Conservation (phyloP, 257 asterid species). For the Eustoma russellianum region DNA sequence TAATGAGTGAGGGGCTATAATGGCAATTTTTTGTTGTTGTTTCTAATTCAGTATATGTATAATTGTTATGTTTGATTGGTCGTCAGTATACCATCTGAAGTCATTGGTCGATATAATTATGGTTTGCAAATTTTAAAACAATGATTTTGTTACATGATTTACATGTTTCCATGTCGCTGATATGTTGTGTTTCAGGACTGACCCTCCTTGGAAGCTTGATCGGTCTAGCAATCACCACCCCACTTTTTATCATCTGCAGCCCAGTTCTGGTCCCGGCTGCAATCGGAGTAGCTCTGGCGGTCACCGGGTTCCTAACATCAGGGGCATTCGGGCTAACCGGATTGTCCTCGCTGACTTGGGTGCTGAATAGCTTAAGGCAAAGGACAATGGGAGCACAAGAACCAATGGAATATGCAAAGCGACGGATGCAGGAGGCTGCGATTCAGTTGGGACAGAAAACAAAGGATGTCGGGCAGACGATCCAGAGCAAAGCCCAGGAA, state of each 20-base stretch:
- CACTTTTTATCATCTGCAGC: constrained; percentile 18
- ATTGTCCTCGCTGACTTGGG: constrained; percentile 12
- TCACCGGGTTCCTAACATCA: constrained; percentile 12
- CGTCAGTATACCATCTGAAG: too few species aligned
- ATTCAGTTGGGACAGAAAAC: constrained; percentile 48
- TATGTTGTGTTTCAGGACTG: too few species aligned
- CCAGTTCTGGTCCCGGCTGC: constrained; percentile 43
- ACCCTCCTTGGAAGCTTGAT: constrained; percentile 6
- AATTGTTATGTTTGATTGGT: too few species aligned
- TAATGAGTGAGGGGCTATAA: too few species aligned
- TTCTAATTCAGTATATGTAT: too few species aligned
- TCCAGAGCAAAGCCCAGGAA: constrained; percentile 53
- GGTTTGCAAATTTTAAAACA: too few species aligned
- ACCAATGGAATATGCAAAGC: constrained; percentile 46
- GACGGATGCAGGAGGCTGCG: constrained; percentile 51
- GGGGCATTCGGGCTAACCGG: constrained; percentile 21
- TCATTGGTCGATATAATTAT: too few species aligned
- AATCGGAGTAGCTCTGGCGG: constrained; percentile 7
- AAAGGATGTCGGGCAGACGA: constrained; percentile 48
- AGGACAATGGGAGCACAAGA: constrained; percentile 6
- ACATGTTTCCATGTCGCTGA: background rate
- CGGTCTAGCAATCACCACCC: constrained; percentile 9
- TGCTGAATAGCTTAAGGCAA: constrained; percentile 9
- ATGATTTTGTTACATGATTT: too few species aligned
- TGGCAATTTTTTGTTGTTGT: too few species aligned